Evolutionary conservation across 768 basidiomycete species (phyloP).

Genomic region (Psilocybe cubensis): DNA sequence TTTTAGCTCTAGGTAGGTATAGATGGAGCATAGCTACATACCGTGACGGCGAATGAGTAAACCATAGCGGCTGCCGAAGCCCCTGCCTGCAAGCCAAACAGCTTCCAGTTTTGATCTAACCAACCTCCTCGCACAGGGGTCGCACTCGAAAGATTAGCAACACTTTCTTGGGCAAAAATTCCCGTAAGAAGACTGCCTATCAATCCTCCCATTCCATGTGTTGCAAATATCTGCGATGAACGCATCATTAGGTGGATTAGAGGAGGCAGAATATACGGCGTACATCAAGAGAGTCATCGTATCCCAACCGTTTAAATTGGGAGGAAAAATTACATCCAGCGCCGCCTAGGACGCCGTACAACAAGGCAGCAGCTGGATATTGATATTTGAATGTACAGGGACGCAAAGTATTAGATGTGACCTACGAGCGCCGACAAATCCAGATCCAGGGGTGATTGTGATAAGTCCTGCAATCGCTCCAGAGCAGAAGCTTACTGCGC

Average conservation of each 20-base stretch:
- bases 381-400: neutral
- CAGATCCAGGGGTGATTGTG: slow-evolving; percentile 83
- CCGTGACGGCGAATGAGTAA: slow-evolving; percentile 76
- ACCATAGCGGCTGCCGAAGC: slow-evolving; percentile 62
- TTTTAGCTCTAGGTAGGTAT: neutral
- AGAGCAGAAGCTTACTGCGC: slow-evolving; percentile 90
- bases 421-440: slow-evolving; percentile 75
- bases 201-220: slow-evolving; percentile 75
- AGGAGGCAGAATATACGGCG: slow-evolving; percentile 21
- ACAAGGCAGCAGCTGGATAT: slow-evolving; percentile 66
- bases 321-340: slow-evolving; percentile 90
- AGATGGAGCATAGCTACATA: slow-evolving; percentile 36
- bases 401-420: slow-evolving; percentile 7
- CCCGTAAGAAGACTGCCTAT: slow-evolving; percentile 85
- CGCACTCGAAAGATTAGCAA: slow-evolving; percentile 47
- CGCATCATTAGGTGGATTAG: neutral
- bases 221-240: slow-evolving; percentile 74
- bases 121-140: slow-evolving; percentile 74
- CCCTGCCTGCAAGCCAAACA: slow-evolving; percentile 83
- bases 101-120: slow-evolving; percentile 77
- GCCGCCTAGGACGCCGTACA: slow-evolving; percentile 82
- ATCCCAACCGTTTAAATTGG: slow-evolving; percentile 79
- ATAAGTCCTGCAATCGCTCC: slow-evolving; percentile 90
- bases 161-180: slow-evolving; percentile 79
- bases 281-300: slow-evolving; percentile 80